Conservation (phyloP, 371 early-diverging fungal genomes). For the Mortierella polycephala region DNA sequence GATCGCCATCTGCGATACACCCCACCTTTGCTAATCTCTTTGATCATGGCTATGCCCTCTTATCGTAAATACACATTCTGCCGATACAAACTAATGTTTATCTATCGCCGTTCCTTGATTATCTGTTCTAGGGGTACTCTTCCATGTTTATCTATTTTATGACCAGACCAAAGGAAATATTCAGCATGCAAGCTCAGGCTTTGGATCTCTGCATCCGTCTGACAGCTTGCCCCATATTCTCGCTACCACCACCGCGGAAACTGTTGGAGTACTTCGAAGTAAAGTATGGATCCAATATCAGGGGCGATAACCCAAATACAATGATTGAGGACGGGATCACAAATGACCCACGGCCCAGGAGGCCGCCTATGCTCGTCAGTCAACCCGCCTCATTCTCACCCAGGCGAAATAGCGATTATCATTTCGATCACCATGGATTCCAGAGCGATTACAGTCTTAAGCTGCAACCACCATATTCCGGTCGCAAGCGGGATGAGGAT, state of each 20-base stretch:
- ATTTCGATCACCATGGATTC: slow-evolving; percentile 14
- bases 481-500: slow-evolving; percentile 7
- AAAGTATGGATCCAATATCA: slow-evolving; percentile 26
- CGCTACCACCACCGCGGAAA: slow-evolving; percentile 38
- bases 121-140: slow-evolving; percentile 21
- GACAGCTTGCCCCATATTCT: slow-evolving; percentile 39
- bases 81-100: neutral
- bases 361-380: slow-evolving; percentile 41
- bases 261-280: slow-evolving; percentile 33
- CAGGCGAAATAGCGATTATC: slow-evolving; percentile 21
- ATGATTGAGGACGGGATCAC: slow-evolving; percentile 53
- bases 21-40: neutral
- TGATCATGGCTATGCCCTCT: too few species aligned
- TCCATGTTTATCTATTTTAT: slow-evolving; percentile 47
- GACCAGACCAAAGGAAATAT: slow-evolving; percentile 21
- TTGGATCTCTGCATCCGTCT: slow-evolving; percentile 49
- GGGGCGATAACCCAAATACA: slow-evolving; percentile 38
- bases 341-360: slow-evolving; percentile 38
- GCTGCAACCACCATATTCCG: slow-evolving; percentile 1
- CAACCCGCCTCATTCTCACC: slow-evolving; percentile 13
- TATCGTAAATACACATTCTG: neutral
- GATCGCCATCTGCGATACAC: neutral
- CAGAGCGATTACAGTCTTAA: neutral
- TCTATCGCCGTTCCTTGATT: neutral
- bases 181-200: slow-evolving; percentile 34